phyloP scores from a whole-genome alignment of 2,329 filamentous ascomycete genomes.

The Aspergillus fijiensis region DNA sequence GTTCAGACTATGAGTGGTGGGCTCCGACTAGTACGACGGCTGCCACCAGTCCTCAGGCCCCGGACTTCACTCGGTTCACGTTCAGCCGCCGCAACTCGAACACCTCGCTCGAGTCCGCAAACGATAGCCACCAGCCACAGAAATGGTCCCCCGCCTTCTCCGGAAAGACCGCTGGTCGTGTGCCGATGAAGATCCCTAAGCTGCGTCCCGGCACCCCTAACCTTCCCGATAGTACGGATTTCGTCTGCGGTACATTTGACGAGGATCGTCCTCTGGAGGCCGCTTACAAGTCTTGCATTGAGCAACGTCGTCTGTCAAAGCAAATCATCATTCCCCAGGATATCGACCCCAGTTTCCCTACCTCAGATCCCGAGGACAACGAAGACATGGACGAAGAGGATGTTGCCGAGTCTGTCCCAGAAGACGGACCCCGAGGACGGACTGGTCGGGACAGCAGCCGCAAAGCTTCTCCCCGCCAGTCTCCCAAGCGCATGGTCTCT shows the following conservation, averaged over 20 bases:
- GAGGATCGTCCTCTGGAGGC: conserved; percentile 94
- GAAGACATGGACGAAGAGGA: conserved; percentile 68
- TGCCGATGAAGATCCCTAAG: conserved; percentile 48
- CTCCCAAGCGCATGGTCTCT: conserved; percentile 63
- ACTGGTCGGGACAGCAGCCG: conserved; percentile 47
- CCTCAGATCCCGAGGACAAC: conserved; percentile 85
- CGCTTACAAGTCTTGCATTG: conserved; percentile 82
- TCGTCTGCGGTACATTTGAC: conserved; percentile 96
- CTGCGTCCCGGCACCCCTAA: conserved; percentile 72
- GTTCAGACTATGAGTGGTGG: conserved; percentile 66
- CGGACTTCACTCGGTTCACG: conserved; percentile 49
- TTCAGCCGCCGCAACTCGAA: conserved; percentile 51
- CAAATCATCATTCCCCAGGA: conserved; percentile 87
- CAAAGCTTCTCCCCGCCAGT: conserved; percentile 56
- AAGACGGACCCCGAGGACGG: conserved; percentile 50
- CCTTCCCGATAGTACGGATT: conserved; percentile 94
- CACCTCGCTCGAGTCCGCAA: conserved; percentile 55
- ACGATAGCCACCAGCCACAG: conserved; percentile 27
- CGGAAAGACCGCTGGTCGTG: conserved; percentile 28
- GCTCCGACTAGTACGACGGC: conserved; percentile 49
- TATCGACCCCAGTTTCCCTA: conserved; percentile 95
- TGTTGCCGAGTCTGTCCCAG: conserved; percentile 51
- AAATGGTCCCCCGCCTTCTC: conserved; percentile 34
- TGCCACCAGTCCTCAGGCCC: conserved; percentile 55
- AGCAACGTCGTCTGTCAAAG: conserved; percentile 77